A percentile compares a stretch with the other conserved stretches of the same genome.
Evolutionary conservation across 2,329 filamentous ascomycete species (phyloP).

Genomic region (Alternaria gaisen): DNA sequence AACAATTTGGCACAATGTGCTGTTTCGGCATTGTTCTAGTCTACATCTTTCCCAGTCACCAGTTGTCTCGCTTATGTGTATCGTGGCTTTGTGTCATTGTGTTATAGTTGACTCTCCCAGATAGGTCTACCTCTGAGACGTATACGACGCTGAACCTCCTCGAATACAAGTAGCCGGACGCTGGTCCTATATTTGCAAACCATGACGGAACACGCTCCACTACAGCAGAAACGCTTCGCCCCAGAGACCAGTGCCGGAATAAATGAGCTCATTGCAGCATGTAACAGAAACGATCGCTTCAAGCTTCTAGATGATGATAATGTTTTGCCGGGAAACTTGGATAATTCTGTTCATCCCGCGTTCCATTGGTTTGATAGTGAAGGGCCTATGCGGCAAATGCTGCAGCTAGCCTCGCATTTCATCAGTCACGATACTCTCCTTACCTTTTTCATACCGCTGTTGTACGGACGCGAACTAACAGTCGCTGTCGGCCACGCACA

Average conservation of each 20-base stretch:
- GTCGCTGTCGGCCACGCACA: constrained; percentile 1
- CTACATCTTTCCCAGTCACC: not conserved
- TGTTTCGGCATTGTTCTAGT: constrained; percentile 18
- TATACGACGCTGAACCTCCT: constrained; percentile 5
- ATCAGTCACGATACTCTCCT: constrained; percentile 40
- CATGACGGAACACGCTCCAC: constrained; percentile 13
- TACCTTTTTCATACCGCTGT: constrained; percentile 42
- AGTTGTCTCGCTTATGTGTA: constrained; percentile 4
- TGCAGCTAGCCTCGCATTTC: constrained; percentile 47
- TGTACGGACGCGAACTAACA: constrained; percentile 34
- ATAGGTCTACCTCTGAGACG: constrained; percentile 16
- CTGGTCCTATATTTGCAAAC: not conserved
- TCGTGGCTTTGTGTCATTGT: constrained; percentile 26
- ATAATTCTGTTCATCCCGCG: constrained; percentile 42
- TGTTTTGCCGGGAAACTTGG: constrained; percentile 33
- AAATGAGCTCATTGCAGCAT: constrained; percentile 30
- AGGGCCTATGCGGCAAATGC: constrained; percentile 29
- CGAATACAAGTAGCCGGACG: not conserved
- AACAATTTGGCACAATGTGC: constrained; percentile 2
- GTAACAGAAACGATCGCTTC: constrained; percentile 43
- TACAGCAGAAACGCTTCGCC: constrained; percentile 10
- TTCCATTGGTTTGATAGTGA: constrained; percentile 33
- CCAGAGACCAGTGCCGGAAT: constrained; percentile 15
- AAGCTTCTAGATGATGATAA: constrained; percentile 38
- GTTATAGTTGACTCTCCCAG: constrained; percentile 5